Evolutionary conservation across 176 grass and related monocot genomes (phyloP).

Genomic region (Bonia amplexicaulis): DNA sequence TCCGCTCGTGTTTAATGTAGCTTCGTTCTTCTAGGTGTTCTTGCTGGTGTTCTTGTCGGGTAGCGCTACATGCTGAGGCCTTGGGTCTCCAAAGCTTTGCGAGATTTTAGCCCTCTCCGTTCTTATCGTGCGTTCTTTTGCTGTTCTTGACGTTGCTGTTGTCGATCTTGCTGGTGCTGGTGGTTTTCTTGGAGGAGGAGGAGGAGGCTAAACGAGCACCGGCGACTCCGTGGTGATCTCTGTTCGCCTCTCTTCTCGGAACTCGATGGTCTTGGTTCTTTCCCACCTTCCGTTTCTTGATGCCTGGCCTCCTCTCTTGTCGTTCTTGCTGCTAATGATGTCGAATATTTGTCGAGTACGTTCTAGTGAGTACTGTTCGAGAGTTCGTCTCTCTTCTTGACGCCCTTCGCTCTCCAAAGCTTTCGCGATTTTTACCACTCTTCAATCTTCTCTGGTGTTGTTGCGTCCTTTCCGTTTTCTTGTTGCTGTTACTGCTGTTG

Average conservation of each 20-base stretch:
- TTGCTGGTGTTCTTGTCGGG: neutral
- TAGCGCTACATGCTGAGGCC: neutral
- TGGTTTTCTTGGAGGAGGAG: constrained; percentile 2
- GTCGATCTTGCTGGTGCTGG: neutral
- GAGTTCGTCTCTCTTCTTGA: neutral
- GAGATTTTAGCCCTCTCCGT: neutral
- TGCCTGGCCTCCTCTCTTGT: neutral
- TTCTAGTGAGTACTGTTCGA: neutral
- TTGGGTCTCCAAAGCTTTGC: neutral
- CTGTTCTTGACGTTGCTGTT: neutral
- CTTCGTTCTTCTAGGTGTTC: neutral
- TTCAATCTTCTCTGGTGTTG: neutral
- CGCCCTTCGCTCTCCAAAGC: neutral
- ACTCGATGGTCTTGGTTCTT: neutral
- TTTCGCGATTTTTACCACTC: neutral
- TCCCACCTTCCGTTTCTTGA: neutral
- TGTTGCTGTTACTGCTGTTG: neutral
- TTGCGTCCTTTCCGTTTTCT: neutral
- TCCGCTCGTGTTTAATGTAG: neutral
- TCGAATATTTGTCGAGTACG: neutral
- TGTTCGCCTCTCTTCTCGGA: neutral
- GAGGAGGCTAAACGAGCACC: constrained; percentile 4
- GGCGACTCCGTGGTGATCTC: neutral
- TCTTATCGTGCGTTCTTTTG: neutral
- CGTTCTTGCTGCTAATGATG: neutral